A percentile compares a stretch with the other conserved stretches of the same genome.
Conservation (phyloP, 2,329 filamentous ascomycete species). For the Aspergillus tamarii region DNA sequence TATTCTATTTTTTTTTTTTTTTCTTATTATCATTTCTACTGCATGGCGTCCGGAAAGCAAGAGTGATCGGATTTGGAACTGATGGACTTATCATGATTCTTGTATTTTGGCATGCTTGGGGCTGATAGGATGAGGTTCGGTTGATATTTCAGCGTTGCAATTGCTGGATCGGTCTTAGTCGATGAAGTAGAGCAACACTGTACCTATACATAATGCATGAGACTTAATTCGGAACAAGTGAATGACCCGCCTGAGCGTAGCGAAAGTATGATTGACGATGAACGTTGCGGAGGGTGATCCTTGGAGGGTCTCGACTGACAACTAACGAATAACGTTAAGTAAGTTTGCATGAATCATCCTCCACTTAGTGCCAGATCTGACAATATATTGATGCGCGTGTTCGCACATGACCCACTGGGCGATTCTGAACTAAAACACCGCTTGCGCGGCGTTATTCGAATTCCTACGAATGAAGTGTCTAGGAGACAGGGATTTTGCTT, state of each 20-base stretch:
- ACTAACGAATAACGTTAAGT: conserved; percentile 17
- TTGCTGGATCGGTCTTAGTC: background rate
- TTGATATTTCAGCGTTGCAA: background rate
- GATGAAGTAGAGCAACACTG: conserved; percentile 3
- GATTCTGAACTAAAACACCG: background rate
- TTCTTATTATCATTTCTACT: conserved; percentile 10
- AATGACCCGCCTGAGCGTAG: background rate
- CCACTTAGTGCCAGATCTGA: conserved; percentile 21
- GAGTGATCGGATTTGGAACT: conserved; percentile 8
- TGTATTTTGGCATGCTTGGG: background rate
- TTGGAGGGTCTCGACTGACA: background rate
- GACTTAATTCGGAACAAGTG: background rate
- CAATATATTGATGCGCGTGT: background rate
- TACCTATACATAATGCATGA: conserved; percentile 10
- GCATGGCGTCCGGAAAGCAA: conserved; percentile 16
- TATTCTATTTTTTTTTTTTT: conserved; percentile 3
- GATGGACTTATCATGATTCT: conserved; percentile 1
- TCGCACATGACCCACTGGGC: conserved; percentile 19
- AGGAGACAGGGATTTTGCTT: background rate
- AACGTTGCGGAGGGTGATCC: background rate
- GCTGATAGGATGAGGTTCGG: background rate
- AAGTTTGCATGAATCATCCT: conserved; percentile 16
- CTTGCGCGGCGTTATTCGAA: background rate
- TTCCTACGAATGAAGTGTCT: background rate
- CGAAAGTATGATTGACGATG: background rate